phyloP scores from a whole-genome alignment of 2,329 filamentous ascomycete genomes.

The Rutstroemia sp. region DNA sequence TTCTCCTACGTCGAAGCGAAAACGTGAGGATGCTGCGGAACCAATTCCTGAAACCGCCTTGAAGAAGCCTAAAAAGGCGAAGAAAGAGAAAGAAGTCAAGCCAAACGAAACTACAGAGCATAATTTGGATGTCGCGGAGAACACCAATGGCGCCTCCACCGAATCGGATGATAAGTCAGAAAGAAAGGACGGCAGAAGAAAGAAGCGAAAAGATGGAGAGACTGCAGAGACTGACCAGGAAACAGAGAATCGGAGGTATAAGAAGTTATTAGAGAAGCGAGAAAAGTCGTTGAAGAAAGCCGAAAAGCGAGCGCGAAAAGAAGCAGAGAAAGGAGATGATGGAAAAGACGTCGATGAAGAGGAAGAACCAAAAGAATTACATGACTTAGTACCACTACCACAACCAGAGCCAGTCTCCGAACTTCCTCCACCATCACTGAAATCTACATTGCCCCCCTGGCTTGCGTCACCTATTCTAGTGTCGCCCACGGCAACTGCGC shows the following conservation, averaged over 20 bases:
- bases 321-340: constrained; percentile 29
- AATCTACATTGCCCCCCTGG: constrained; percentile 76
- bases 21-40: not conserved
- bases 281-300: constrained; percentile 46
- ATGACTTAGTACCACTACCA: constrained; percentile 74
- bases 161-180: constrained; percentile 1
- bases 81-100: constrained; percentile 9
- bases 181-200: not conserved
- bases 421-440: constrained; percentile 52
- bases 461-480: constrained; percentile 68
- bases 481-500: constrained; percentile 47
- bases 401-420: constrained; percentile 62
- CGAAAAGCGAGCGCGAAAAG: constrained; percentile 33
- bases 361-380: constrained; percentile 38
- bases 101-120: not conserved
- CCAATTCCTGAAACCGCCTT: not conserved
- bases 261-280: constrained; percentile 46
- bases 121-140: not conserved
- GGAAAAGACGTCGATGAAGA: constrained; percentile 11
- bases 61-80: constrained; percentile 10
- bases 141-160: not conserved
- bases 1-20: constrained; percentile 3
- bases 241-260: constrained; percentile 25
- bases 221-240: not conserved
- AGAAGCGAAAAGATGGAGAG: not conserved